Percentiles rank a stretch among this genome's conserved stretches.
Evolutionary conservation across 2,329 filamentous ascomycete genomes (phyloP).

Genomic region (Karstenula rhodostoma): DNA sequence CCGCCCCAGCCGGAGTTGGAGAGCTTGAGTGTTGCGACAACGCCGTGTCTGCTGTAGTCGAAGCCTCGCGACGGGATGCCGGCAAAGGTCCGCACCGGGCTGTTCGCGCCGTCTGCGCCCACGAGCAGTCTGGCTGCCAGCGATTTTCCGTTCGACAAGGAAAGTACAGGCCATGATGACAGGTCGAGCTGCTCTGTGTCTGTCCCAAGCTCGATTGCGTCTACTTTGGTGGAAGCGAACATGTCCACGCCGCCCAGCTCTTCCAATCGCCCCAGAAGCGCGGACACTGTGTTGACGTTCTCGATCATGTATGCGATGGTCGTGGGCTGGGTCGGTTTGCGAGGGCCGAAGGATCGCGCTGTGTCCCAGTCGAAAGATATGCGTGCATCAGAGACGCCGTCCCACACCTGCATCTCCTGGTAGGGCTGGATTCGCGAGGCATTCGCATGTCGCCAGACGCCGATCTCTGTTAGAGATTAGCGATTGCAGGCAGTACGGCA

Average conservation of each 20-base stretch:
- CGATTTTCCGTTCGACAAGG: slow-evolving; percentile 70
- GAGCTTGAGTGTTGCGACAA: slow-evolving; percentile 87
- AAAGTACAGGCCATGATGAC: slow-evolving; percentile 85
- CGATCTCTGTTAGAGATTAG: slow-evolving; percentile 63
- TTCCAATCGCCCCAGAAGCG: slow-evolving; percentile 74
- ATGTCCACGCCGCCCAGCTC: slow-evolving; percentile 73
- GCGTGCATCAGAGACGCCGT: slow-evolving; percentile 84
- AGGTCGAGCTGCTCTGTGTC: slow-evolving; percentile 74
- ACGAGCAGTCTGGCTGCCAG: slow-evolving; percentile 86
- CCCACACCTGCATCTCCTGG: slow-evolving; percentile 98
- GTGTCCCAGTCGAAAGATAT: slow-evolving; percentile 85
- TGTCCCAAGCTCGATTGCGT: slow-evolving; percentile 78
- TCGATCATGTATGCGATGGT: slow-evolving; percentile 97
- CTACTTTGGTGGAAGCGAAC: slow-evolving; percentile 79
- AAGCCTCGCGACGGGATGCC: slow-evolving; percentile 86
- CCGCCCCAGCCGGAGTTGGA: slow-evolving; percentile 58
- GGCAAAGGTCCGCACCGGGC: slow-evolving; percentile 88
- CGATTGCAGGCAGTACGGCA: background rate
- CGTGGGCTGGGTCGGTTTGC: slow-evolving; percentile 54
- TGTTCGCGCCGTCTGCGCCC: slow-evolving; percentile 94
- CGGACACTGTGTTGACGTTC: slow-evolving; percentile 87
- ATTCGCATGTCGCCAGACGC: slow-evolving; percentile 83
- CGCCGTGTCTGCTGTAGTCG: slow-evolving; percentile 90
- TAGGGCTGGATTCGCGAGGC: slow-evolving; percentile 81
- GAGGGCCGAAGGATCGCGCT: slow-evolving; percentile 47